These are phyloP conservation scores for Pseudozyma pruni DNA, from an alignment of 1,284 basidiomycete genomes.

Conservation along the genomic window DNA sequence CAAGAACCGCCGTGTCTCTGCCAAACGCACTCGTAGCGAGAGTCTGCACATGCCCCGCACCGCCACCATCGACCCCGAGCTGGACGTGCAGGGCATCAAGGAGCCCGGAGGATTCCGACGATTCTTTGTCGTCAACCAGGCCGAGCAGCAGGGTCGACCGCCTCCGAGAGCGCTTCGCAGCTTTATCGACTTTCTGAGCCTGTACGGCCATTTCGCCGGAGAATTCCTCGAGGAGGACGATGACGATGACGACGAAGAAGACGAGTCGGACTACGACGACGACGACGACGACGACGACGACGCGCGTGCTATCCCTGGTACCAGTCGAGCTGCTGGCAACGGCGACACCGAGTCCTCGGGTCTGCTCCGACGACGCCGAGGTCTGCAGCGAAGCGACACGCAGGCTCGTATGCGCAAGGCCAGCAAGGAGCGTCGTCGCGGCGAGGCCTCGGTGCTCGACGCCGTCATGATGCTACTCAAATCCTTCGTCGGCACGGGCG, in stretches of 20 bases:
- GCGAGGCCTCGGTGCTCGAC: conserved; percentile 63
- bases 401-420: conserved; percentile 54
- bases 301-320: conserved; percentile 36
- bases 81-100: conserved; percentile 59
- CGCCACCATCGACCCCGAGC: conserved; percentile 57
- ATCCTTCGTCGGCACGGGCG: conserved; percentile 94
- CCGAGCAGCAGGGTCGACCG: conserved; percentile 59
- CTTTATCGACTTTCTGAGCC: conserved; percentile 66
- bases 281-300: conserved; percentile 35
- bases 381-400: conserved; percentile 37
- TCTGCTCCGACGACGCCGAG: conserved; percentile 44
- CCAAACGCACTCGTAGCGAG: conserved; percentile 54
- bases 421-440: conserved; percentile 50
- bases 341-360: conserved; percentile 54
- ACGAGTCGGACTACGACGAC: conserved; percentile 52
- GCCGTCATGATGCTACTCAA: conserved; percentile 72
- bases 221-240: conserved; percentile 63
- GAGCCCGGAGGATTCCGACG: conserved; percentile 66
- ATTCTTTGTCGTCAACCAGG: conserved; percentile 60
- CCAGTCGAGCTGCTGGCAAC: conserved; percentile 43
- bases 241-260: conserved; percentile 55
- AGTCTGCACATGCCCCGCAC: conserved; percentile 63
- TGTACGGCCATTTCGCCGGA: conserved; percentile 66
- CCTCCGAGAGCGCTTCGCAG: conserved; percentile 62
- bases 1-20: conserved; percentile 53